phyloP scores from a whole-genome alignment of 2,329 filamentous ascomycete species.

The Hypoxylon sp. region DNA sequence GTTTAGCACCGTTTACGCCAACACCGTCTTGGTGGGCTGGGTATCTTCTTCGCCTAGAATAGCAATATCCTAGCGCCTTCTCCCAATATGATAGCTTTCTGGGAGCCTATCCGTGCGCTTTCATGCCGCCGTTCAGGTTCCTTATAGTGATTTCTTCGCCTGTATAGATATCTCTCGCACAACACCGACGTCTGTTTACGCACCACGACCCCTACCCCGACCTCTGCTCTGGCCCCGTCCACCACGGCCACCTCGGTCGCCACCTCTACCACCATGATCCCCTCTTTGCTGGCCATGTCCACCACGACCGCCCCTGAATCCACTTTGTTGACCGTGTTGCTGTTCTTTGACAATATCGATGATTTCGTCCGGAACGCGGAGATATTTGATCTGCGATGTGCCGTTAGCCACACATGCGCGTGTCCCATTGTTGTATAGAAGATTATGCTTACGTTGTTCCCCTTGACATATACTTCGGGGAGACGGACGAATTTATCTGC shows the following conservation, averaged over 20 bases:
- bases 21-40: constrained; percentile 33
- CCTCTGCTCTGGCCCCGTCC: constrained; percentile 67
- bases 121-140: constrained; percentile 2
- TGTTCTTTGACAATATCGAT: constrained; percentile 95
- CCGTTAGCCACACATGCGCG: constrained; percentile 44
- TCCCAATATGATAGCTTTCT: constrained; percentile 12
- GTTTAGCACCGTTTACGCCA: constrained; percentile 20
- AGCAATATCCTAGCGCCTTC: constrained; percentile 21
- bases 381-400: constrained; percentile 89
- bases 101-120: constrained; percentile 6
- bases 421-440: neutral
- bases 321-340: constrained; percentile 78
- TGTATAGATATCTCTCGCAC: constrained; percentile 1
- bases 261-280: constrained; percentile 70
- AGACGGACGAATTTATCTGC: constrained; percentile 94
- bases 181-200: constrained; percentile 42
- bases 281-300: constrained; percentile 70
- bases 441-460: constrained; percentile 84
- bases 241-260: constrained; percentile 69
- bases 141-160: constrained; percentile 1
- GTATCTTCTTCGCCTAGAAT: constrained; percentile 39
- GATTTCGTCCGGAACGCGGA: constrained; percentile 95
- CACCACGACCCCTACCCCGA: constrained; percentile 59
- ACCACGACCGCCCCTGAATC: constrained; percentile 76
- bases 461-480: constrained; percentile 95